Base-by-base conservation (phyloP, 805 yeast genomes). In the Metschnikowia lachancei region DNA sequence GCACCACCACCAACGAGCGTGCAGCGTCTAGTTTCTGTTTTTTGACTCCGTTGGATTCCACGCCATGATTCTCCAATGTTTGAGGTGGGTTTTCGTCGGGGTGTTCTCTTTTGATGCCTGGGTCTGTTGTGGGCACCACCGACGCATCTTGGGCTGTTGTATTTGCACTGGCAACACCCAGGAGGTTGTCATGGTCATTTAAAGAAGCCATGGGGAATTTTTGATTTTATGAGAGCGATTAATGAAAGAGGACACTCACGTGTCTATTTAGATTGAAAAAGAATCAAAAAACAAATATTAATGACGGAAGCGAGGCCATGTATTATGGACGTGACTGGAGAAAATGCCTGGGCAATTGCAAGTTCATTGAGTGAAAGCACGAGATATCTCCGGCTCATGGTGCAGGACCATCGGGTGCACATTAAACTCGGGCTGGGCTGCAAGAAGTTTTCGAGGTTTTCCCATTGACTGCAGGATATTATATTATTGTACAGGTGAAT, bases 1-100 rank as follows among this genome's bases (percentile, higher is more conserved):
- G 86, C 1, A 83, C 86, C 26, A 69, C 70, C 16, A 69, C 61
- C 33, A 64, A 50, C 30, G 47, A 17, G 6, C 43, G 38, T 2
- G 53, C 19, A n/a, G 47, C 12, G 17, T 42, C 44, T n/a, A 20
- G 30, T 34, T 44, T 50, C 14, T 32, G 45, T 28, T 41, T 40
- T 33, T 45, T 46, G 13, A 16, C 28, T 8, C 44, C 40, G 10
- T 31, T 40, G 29, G 31, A 11, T 24, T 12, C 24, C 14, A 20
- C 22, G n/a, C n/a, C 28, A 18, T 5, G 20, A 16, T 24, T 36
- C 9, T n/a, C 29, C 39, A 36, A 9, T 10, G 36, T 3, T 12
- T 18, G 8, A 2, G 36, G n/a, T 16, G 13, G 13, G 19, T 37
- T 18, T n/a, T 9, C 22, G 11, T 39, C 28, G 10, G 14, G 17